Base-by-base conservation (phyloP, 2,329 filamentous ascomycete genomes). In the Fusarium pseudocircinatum region DNA sequence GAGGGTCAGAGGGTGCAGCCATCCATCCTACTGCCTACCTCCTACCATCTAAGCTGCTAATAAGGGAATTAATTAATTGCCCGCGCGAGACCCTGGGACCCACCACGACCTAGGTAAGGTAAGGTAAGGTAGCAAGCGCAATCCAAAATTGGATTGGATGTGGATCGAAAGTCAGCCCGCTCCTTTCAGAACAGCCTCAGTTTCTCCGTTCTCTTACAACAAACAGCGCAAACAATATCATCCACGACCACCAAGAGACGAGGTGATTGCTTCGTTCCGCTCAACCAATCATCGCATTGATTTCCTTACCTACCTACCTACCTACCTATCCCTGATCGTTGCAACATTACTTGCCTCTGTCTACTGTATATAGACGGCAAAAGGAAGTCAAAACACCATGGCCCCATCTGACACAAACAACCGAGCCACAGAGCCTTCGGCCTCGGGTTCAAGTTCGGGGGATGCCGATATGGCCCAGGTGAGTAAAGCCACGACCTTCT, bases 391-490 rank as follows among this genome's bases (percentile, higher is more conserved):
- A 49, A 37, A 37, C 46, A 63, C 54, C n/a, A 69, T 72, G 70
- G 69, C 63, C 52, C 75, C 65, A 63, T 56, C 58, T 32, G 60
- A 71, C 26, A 57, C 66, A 43, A 63, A 70, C 50, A 59, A 63
- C 58, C 70, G 60, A 64, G 52, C 70, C 58, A 59, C 66, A 44
- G 56, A 73, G 62, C 62, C 63, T 46, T 24, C 39, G 62, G 64
- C 63, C 43, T 42, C 64, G 40, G 67, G 63, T 36, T 64, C 62
- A 37, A 62, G 60, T 46, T 68, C 66, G 60, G 74, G 71, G 71
- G 75, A 75, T 58, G 70, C 74, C 63, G 76, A 78, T 71, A 69
- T 78, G 37, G 76, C 76, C 43, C 76, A 78, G 64, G 76, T 78
- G 43, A 72, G 75, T 75, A 43, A 49, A 42, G 34, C 43, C 28